A percentile compares a stretch with the other conserved stretches of the same genome.
Evolutionary conservation across 2,329 filamentous ascomycete genomes (phyloP).

Genomic region (Sphaerostilbella broomeana): DNA sequence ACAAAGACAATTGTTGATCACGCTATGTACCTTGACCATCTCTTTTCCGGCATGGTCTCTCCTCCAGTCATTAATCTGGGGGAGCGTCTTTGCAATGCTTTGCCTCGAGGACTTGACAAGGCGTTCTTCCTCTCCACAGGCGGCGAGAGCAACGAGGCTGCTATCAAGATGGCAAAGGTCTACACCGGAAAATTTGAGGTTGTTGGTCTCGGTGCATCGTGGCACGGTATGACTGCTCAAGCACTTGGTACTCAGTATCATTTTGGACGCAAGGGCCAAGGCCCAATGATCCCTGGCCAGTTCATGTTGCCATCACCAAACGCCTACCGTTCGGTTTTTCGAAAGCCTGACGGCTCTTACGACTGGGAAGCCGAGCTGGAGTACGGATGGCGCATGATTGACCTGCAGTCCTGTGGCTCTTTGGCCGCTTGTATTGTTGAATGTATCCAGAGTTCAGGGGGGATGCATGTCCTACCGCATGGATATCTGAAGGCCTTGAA

Average conservation of each 20-base stretch:
- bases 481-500: constrained; percentile 54
- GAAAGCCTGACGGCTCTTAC: constrained; percentile 50
- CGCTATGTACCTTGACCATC: constrained; percentile 48
- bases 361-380: constrained; percentile 57
- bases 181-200: constrained; percentile 61
- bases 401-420: constrained; percentile 52
- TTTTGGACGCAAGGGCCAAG: constrained; percentile 43
- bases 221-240: constrained; percentile 54
- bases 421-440: constrained; percentile 59
- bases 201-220: constrained; percentile 51
- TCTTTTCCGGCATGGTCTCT: constrained; percentile 53
- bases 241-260: constrained; percentile 50
- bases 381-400: constrained; percentile 54
- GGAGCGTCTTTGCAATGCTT: constrained; percentile 40
- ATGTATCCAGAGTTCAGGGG: constrained; percentile 52
- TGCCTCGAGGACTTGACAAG: constrained; percentile 45
- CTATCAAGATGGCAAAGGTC: constrained; percentile 57
- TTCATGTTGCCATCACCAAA: constrained; percentile 54
- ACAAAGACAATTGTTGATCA: constrained; percentile 45
- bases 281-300: constrained; percentile 48
- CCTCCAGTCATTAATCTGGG: constrained; percentile 50
- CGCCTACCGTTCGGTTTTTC: constrained; percentile 54
- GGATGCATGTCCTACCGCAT: constrained; percentile 51
- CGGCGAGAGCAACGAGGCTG: constrained; percentile 53
- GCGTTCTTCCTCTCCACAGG: constrained; percentile 54